phyloP scores from a whole-genome alignment of 2,329 filamentous ascomycete species.

The Mollisiaceae sp. region DNA sequence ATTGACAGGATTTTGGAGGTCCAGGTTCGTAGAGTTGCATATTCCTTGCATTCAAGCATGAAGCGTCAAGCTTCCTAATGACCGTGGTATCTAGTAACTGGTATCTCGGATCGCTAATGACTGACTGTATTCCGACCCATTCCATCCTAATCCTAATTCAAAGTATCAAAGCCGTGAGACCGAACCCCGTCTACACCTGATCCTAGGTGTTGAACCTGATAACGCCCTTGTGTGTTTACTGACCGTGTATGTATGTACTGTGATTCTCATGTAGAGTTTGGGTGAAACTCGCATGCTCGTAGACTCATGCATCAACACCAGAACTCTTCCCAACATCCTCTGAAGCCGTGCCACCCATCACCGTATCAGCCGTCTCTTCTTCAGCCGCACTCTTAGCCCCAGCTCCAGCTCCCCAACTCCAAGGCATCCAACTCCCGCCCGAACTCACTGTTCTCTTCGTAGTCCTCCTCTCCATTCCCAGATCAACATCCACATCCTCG shows the following conservation, averaged over 20 bases:
- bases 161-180: conserved; percentile 24
- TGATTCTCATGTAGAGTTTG: neutral
- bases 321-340: conserved; percentile 31
- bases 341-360: conserved; percentile 14
- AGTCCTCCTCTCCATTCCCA: conserved; percentile 34
- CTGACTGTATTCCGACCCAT: conserved; percentile 7
- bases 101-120: neutral
- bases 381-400: conserved; percentile 9
- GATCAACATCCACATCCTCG: conserved; percentile 53
- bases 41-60: neutral
- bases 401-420: conserved; percentile 48
- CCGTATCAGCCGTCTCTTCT: conserved; percentile 24
- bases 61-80: neutral
- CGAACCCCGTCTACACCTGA: conserved; percentile 11
- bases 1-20: neutral
- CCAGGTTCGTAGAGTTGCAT: neutral
- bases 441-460: conserved; percentile 40
- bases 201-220: neutral
- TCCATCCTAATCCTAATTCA: conserved; percentile 10
- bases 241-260: neutral
- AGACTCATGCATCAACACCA: conserved; percentile 27
- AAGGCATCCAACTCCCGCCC: conserved; percentile 54
- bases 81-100: neutral
- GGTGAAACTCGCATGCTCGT: neutral
- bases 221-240: neutral